Base-by-base conservation (phyloP, 2,329 filamentous ascomycete species). In the Sclerotinia sclerotiorum region DNA sequence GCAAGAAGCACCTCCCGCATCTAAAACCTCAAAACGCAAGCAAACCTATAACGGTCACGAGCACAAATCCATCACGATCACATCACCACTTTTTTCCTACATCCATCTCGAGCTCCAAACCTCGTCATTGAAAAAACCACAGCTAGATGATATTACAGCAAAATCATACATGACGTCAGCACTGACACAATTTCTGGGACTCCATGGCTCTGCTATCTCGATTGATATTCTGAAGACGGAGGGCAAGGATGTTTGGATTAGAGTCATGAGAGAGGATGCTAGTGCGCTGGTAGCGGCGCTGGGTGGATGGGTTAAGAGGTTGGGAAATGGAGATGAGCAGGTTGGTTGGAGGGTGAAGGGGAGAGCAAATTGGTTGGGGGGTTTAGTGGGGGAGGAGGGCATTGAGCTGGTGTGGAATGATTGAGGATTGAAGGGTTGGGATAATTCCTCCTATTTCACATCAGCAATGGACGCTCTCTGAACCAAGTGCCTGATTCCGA, bases 191-290 rank as follows among this genome's bases (percentile, higher is more conserved):
- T 93, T 91, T 74, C 84, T 94, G 1, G 92, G 92, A 27, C 79
- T 87, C 24, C 88, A 86, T 0, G 92, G 92, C 15, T 80, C 83
- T 2, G 87, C 86, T 15, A 88, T 94, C 4, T 80, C 88, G 1
- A 76, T 93, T 68, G 92, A 94, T 75, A 86, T 94, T 27, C 82
- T 94, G 46, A 87, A 88, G 73, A 80, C 88, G 0, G 79, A 85
- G 3, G 82, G 80, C 1, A 74, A 75, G 7, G 81, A 87, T 60
- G 85, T 85, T 67, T 92, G 89, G 88, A 77, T 93, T 62, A 82
- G 90, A 24, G 77, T 92, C 11, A 88, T 89, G 6, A 80, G 83
- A 6, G 82, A 84, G 68, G 88, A 92, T 73, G 79, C 88, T 10
- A 81, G 80, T 1, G 82, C 84, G 0, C 85, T 93, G 67, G 81